A percentile compares a stretch with the other conserved stretches of the same genome.
phyloP scores from a whole-genome alignment of 2,329 filamentous ascomycete genomes.

The Camillea tinctor region DNA sequence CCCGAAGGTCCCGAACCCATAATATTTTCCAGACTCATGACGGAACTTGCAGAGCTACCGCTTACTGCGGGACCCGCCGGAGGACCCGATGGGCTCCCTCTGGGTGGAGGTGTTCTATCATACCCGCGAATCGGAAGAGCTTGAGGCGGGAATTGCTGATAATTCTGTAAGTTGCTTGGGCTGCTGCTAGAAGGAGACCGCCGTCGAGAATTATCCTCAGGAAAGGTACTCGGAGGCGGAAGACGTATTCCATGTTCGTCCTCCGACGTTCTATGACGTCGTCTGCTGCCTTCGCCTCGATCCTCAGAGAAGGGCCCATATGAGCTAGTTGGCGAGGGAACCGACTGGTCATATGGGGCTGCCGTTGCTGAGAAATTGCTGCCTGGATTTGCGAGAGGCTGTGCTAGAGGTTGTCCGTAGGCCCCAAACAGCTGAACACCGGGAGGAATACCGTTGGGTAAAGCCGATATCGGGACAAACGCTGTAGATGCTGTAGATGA shows the following conservation, averaged over 20 bases:
- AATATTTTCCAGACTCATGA: constrained; percentile 54
- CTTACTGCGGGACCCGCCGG: constrained; percentile 22
- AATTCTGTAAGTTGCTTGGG: constrained; percentile 42
- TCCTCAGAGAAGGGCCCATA: constrained; percentile 39
- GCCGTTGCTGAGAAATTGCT: constrained; percentile 17
- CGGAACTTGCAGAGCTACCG: constrained; percentile 41
- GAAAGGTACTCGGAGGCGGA: constrained; percentile 42
- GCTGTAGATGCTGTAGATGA: constrained; percentile 55
- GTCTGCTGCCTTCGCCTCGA: constrained; percentile 32
- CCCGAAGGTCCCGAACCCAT: constrained; percentile 41
- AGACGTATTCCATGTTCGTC: constrained; percentile 41
- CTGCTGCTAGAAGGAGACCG: constrained; percentile 54
- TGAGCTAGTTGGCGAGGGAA: constrained; percentile 37
- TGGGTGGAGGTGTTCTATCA: constrained; percentile 40
- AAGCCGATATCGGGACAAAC: constrained; percentile 58
- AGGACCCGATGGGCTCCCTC: constrained; percentile 38
- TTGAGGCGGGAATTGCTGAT: constrained; percentile 33
- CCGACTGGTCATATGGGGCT: constrained; percentile 30
- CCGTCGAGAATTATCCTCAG: constrained; percentile 49
- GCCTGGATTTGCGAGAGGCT: constrained; percentile 44
- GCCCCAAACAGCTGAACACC: constrained; percentile 57
- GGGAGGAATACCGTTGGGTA: constrained; percentile 57
- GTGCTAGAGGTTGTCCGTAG: constrained; percentile 55
- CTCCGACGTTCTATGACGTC: constrained; percentile 37
- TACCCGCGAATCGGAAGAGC: constrained; percentile 29